Base-by-base conservation (phyloP, 2,329 filamentous ascomycete genomes). In the Dryadomyces quercivorus region DNA sequence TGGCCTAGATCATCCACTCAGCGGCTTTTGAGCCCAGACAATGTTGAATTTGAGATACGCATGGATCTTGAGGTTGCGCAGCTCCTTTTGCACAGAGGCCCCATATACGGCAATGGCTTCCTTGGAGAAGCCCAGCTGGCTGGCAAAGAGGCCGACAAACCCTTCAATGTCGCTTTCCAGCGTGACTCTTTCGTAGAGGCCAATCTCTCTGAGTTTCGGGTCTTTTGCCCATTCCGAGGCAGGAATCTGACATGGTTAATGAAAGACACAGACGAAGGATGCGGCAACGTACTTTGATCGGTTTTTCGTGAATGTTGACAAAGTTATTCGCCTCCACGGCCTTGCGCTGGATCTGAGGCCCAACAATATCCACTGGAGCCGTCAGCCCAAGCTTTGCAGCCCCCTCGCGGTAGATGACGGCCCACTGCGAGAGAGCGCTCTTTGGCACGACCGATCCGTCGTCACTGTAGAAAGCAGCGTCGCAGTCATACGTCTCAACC, bases 181-280 rank as follows among this genome's bases (percentile, higher is more conserved):
- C 16, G 31, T 56, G 5, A 53, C 20, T 50, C 52, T 42, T n/a
- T 47, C 20, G 22, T 59, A 62, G 36, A 48, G 47, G 8, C 67
- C 66, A 26, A 60, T 57, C 56, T 63, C 59, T 58, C 60, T 63
- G 31, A 61, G 40, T 18, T 62, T 58, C 12, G 59, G 60, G 47
- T 70, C 65, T 9, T 64, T 62, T 2, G 66, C 64, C 69, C 70
- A 72, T 1, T 58, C 52, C 0, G 66, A 67, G 2, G 65, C 57
- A 0, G 65, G 63, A 5, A 52, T 46, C 51, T 52, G 18, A 44
- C 2, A 8, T 8, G 16, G 18, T 20, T 44, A 20, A 4, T 16
- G 5, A 4, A n/a, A 10, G 18, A 4, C 18, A 20, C 13, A n/a
- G n/a, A n/a, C n/a, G n/a, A n/a, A 44, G 16, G 7, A n/a, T n/a